Evolutionary conservation across 495 filamentous ascomycete species (phyloP).

Genomic region (Endocarpon pusillum): DNA sequence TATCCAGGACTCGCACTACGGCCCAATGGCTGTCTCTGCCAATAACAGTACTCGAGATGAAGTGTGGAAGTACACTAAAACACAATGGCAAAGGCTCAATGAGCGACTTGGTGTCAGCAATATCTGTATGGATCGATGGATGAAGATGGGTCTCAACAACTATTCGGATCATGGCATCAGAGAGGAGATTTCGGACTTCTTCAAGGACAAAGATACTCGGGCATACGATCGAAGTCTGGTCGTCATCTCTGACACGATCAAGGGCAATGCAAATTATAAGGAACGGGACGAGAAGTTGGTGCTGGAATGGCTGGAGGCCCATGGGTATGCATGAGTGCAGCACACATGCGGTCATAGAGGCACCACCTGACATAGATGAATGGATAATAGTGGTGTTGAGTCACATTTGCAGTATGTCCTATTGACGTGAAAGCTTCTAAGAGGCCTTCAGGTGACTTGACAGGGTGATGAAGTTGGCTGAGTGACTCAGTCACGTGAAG

Average conservation of each 20-base stretch:
- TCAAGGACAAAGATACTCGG: constrained; percentile 60
- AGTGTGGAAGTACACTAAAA: constrained; percentile 71
- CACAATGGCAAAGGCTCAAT: constrained; percentile 55
- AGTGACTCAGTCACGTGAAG: too few relatives aligned
- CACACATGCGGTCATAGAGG: too few relatives aligned
- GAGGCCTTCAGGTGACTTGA: too few relatives aligned
- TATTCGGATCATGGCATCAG: constrained; percentile 55
- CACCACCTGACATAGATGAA: too few relatives aligned
- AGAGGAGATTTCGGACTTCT: constrained; percentile 68
- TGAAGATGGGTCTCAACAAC: constrained; percentile 57
- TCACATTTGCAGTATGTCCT: too few relatives aligned
- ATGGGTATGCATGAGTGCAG: constrained; percentile 43
- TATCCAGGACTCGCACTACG: constrained; percentile 72
- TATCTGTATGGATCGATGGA: constrained; percentile 73
- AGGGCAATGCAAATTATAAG: constrained; percentile 60
- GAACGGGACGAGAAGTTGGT: constrained; percentile 49
- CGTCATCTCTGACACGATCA: constrained; percentile 65
- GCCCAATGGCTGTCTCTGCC: constrained; percentile 47
- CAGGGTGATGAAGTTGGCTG: too few relatives aligned
- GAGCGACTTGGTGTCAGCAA: constrained; percentile 59
- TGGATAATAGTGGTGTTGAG: too few relatives aligned
- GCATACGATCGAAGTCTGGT: constrained; percentile 65
- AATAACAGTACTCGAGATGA: constrained; percentile 52
- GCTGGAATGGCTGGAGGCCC: constrained; percentile 50
- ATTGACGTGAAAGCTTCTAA: too few relatives aligned